Evolutionary conservation across 2,329 filamentous ascomycete species (phyloP), one percentile per base, ranked within the genome.

Genomic region (Ophiostoma sp.): DNA sequence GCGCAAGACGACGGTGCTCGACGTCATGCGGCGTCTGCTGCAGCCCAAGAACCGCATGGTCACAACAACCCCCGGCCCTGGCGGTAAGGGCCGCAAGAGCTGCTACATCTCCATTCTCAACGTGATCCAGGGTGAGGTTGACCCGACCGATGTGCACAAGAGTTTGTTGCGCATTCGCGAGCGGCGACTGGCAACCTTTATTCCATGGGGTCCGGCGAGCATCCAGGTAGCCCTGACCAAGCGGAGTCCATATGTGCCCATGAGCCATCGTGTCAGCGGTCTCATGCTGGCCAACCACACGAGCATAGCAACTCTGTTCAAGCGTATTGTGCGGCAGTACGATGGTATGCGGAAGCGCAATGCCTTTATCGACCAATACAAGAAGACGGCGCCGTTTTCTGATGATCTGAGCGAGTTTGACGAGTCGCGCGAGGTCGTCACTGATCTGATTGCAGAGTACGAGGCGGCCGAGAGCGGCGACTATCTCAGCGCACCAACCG

Each of bases 31-130:
- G 71, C 87, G 95, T 72, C 83, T 99, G 33, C 83, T 99, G 71
- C 96, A 99, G 80, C 95, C 95, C 54, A 99, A 99, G 85, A 99
- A 99, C 81, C 90, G 96, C 78, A 99, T 99, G 95, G 95, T 99
- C 65, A 97, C 94, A 33, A 97, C 95, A 31, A 90, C 93, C 70
- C 94, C 94, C 1, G 92, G 91, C 76, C 70, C 67, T 7, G 71
- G 70, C 64, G 72, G 72, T 70, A 74, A 74, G 67, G 69, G 72
- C 70, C 98, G 98, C 83, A 96, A 93, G 83, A 97, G 93, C 81
- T 99, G 95, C 83, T 99, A 99, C 83, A 98, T 99, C 77, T 97
- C 93, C 67, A 98, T 99, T 75, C 84, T 99, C 73, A 98, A 99
- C 80, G 97, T 99, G 76, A 99, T 99, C 76, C 95, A 98, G 83